Conservation (phyloP, 805 yeast species). For the Cyberlindnera saturnus region DNA sequence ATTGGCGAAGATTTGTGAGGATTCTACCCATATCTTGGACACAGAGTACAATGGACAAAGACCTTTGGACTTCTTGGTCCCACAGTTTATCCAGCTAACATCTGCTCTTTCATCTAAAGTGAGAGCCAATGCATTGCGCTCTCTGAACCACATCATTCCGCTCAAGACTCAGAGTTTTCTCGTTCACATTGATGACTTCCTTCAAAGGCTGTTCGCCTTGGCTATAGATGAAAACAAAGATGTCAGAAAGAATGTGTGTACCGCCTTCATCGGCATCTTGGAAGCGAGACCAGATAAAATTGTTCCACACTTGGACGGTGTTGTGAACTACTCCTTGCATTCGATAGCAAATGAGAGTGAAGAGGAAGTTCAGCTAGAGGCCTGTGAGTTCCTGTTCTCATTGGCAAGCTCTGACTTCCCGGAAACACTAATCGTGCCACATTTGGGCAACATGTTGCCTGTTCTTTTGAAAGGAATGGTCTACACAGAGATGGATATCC, state of each 20-base stretch:
- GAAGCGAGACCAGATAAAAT: conserved; percentile 79
- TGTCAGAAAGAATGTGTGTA: conserved; percentile 71
- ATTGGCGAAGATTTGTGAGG: conserved; percentile 85
- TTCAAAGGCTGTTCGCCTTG: conserved; percentile 57
- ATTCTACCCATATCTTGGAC: conserved; percentile 62
- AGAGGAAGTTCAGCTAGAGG: conserved; percentile 81
- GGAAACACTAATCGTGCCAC: conserved; percentile 45
- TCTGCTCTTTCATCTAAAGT: conserved; percentile 39
- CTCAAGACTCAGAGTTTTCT: conserved; percentile 61
- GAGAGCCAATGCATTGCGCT: conserved; percentile 57
- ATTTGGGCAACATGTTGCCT: conserved; percentile 65
- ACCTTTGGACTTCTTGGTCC: conserved; percentile 65
- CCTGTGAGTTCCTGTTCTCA: conserved; percentile 83
- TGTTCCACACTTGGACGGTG: conserved; percentile 77
- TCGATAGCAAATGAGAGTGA: conserved; percentile 52
- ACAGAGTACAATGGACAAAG: conserved; percentile 55
- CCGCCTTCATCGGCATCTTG: conserved; percentile 63
- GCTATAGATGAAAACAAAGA: conserved; percentile 56
- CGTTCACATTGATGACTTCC: conserved; percentile 58
- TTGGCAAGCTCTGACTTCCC: conserved; percentile 60
- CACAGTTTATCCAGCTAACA: conserved; percentile 53
- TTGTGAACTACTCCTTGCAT: conserved; percentile 76
- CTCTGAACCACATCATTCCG: conserved; percentile 72
- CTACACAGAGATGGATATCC: conserved; percentile 75
- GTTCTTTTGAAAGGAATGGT: conserved; percentile 77